A percentile compares a stretch with the other conserved stretches of the same genome.
Evolutionary conservation across 2,329 filamentous ascomycete genomes (phyloP).

Genomic region (Aaosphaeria pasadenensis): DNA sequence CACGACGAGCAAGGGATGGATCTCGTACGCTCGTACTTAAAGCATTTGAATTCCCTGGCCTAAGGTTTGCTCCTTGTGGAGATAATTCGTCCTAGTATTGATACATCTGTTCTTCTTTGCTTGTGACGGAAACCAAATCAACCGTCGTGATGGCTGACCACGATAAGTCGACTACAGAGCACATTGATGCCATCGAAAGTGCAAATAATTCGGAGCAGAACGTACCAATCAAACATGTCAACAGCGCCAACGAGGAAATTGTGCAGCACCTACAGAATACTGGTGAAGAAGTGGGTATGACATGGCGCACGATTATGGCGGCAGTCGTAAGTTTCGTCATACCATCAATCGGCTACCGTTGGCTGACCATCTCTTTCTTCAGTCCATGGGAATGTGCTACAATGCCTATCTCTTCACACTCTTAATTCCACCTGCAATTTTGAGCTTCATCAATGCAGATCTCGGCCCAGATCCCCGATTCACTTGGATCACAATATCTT

Average conservation of each 20-base stretch:
- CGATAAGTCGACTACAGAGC: slow-evolving; percentile 10
- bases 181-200: slow-evolving; percentile 18
- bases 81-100: background rate
- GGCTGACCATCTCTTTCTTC: background rate
- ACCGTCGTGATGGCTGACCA: slow-evolving; percentile 4
- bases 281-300: slow-evolving; percentile 30
- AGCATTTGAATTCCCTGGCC: background rate
- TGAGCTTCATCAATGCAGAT: slow-evolving; percentile 31
- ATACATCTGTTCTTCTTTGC: background rate
- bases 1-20: background rate
- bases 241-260: slow-evolving; percentile 25
- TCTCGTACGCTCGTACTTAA: slow-evolving; percentile 1
- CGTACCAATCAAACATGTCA: slow-evolving; percentile 4
- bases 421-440: slow-evolving; percentile 29
- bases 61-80: background rate
- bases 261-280: slow-evolving; percentile 24
- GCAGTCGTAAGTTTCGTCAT: slow-evolving; percentile 10
- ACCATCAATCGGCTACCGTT: background rate
- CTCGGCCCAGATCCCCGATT: slow-evolving; percentile 28
- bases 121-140: background rate
- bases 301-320: slow-evolving; percentile 23
- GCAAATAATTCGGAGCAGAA: slow-evolving; percentile 7
- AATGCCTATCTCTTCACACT: slow-evolving; percentile 34
- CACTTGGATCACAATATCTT: slow-evolving; percentile 33
- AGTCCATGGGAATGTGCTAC: slow-evolving; percentile 29